Evolutionary conservation across 768 basidiomycete species (phyloP), one percentile per base, ranked within the genome.

Genomic region (Termitomyces sp.): DNA sequence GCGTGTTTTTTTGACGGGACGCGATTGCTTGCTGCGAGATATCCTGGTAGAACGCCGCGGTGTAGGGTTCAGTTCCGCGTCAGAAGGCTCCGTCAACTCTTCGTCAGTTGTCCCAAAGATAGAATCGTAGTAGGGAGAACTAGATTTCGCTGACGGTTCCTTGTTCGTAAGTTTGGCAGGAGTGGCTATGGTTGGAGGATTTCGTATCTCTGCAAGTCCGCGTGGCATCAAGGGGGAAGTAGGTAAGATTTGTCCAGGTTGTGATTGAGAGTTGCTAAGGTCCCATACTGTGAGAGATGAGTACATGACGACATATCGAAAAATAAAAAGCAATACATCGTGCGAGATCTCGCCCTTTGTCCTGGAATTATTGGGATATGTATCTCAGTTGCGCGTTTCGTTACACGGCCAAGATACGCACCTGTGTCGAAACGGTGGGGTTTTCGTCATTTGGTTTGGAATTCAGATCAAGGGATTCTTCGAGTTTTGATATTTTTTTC

Each of bases 81-180:
- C 65, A 32, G 66, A 65, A 39, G 63, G 39, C 20, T 68, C 68
- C 10, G 66, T 61, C 47, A 67, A 53, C 20, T 67, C 66, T 44
- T 68, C 65, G 23, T 63, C 60, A 20, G 53, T 63, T 13, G 57
- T 54, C 33, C 63, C 64, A 29, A 64, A 64, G 36, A 62, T 57
- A 13, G 62, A 60, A 36, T 63, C 63, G 38, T 57, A 47, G 23
- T 50, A 45, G 23, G 56, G 61, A 25, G 56, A 46, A 1, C 44
- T 53, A 18, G 22, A 31, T 6, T 50, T 45, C 13, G 40, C 10
- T 35, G 12, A 40, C 16, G 49, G 15, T 45, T 22, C 18, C 31
- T 15, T 50, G 18, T 31, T 25, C 10, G 41, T 13, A 11, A 43
- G 7, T 13, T 39, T 43, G 10, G 39, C n/a, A 20, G 45, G 44